Conservation (phyloP, 352 stramenopile genomes). For the Phytophthora podocarpi region DNA sequence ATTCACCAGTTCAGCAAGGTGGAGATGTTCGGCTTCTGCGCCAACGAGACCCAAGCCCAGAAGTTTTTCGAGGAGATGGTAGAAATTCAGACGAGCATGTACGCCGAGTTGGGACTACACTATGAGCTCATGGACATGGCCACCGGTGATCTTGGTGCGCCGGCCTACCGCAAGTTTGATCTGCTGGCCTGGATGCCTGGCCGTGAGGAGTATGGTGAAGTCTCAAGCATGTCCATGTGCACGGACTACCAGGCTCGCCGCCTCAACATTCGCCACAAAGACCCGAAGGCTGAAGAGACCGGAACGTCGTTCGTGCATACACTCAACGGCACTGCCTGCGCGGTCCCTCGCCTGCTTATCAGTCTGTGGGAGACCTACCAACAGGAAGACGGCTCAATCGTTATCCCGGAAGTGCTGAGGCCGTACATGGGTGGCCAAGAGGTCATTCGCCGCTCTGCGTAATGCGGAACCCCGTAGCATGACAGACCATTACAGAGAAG, state of each 20-base stretch:
- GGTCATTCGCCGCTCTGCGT: slow-evolving; percentile 46
- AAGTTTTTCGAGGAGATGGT: slow-evolving; percentile 83
- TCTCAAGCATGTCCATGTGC: slow-evolving; percentile 90
- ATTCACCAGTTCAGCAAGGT: slow-evolving; percentile 93
- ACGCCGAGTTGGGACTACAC: slow-evolving; percentile 78
- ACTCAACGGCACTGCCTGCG: slow-evolving; percentile 87
- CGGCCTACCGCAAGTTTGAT: slow-evolving; percentile 88
- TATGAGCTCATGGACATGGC: slow-evolving; percentile 88
- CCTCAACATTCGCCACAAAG: slow-evolving; percentile 87
- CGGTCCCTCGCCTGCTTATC: slow-evolving; percentile 84
- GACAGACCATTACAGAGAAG: slow-evolving; percentile 14
- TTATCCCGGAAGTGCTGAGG: slow-evolving; percentile 77
- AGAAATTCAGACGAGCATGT: slow-evolving; percentile 77
- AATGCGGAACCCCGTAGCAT: slow-evolving; percentile 9
- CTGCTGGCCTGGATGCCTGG: slow-evolving; percentile 89
- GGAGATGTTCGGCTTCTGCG: slow-evolving; percentile 89
- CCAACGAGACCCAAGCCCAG: slow-evolving; percentile 67
- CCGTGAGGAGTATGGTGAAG: slow-evolving; percentile 75
- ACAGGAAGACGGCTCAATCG: slow-evolving; percentile 75
- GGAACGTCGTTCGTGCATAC: slow-evolving; percentile 85
- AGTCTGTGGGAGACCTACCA: slow-evolving; percentile 88
- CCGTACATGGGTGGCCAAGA: slow-evolving; percentile 84
- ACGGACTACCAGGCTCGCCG: slow-evolving; percentile 89
- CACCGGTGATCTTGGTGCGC: slow-evolving; percentile 76
- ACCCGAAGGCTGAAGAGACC: slow-evolving; percentile 49